Percentiles rank a stretch among this genome's conserved stretches.
Conservation (phyloP, 129 eudicot species). For the Scalesia atractyloides region DNA sequence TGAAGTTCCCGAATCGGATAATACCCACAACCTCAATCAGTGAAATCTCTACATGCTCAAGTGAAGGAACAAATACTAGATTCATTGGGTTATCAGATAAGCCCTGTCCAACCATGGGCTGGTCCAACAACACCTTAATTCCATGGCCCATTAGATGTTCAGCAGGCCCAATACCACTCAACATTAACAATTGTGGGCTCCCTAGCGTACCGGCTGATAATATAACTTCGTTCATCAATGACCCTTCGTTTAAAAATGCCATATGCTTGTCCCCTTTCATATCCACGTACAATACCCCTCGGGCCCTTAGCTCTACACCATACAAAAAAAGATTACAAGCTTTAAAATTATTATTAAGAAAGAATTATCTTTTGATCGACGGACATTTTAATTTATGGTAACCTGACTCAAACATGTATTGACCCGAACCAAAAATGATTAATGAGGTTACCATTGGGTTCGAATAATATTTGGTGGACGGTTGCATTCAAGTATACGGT, state of each 20-base stretch:
- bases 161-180: constrained; percentile 80
- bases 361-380: too few species aligned
- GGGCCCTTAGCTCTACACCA: constrained; percentile 56
- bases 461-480: constrained; percentile 57
- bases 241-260: constrained; percentile 50
- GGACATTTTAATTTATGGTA: too few species aligned
- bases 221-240: constrained; percentile 57
- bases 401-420: too few species aligned
- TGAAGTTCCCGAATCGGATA: constrained; percentile 50
- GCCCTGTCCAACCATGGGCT: constrained; percentile 75
- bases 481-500: constrained; percentile 61
- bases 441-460: constrained; percentile 39
- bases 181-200: constrained; percentile 79
- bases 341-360: too few species aligned
- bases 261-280: constrained; percentile 46
- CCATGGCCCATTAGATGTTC: constrained; percentile 47
- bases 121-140: constrained; percentile 53
- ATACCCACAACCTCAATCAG: constrained; percentile 66
- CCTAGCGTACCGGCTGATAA: constrained; percentile 86
- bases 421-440: too few species aligned
- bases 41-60: constrained; percentile 54
- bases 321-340: not conserved
- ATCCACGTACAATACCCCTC: constrained; percentile 62
- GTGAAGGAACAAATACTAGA: constrained; percentile 48
- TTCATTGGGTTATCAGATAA: constrained; percentile 83